phyloP scores from a whole-genome alignment of 2,329 filamentous ascomycete species.

The Botrytis pseudocinerea region DNA sequence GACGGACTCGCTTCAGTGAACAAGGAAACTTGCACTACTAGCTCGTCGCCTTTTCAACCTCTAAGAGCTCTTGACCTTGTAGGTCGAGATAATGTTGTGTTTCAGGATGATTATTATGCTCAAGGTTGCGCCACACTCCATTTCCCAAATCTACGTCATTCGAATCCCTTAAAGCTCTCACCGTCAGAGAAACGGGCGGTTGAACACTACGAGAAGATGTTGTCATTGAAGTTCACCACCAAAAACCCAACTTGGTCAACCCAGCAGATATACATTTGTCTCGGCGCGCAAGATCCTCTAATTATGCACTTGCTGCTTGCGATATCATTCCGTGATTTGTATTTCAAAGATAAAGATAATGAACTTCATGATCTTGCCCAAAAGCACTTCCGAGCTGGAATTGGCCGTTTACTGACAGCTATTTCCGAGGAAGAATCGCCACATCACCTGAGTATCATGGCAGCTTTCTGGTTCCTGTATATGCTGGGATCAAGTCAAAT shows the following conservation, averaged over 20 bases:
- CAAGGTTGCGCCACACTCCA: background rate
- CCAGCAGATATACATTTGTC: slow-evolving; percentile 14
- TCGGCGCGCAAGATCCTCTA: slow-evolving; percentile 17
- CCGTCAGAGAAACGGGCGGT: slow-evolving; percentile 2
- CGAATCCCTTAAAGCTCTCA: slow-evolving; percentile 6
- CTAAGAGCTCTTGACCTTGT: background rate
- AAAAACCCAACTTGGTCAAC: slow-evolving; percentile 12
- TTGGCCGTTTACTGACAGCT: slow-evolving; percentile 11
- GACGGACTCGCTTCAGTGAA: background rate
- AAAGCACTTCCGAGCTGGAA: slow-evolving; percentile 11
- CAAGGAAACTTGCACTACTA: background rate
- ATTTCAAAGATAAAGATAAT: slow-evolving; percentile 1
- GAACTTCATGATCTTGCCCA: slow-evolving; percentile 5
- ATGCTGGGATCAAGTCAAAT: slow-evolving; percentile 17
- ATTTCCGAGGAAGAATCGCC: slow-evolving; percentile 1
- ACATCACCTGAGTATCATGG: slow-evolving; percentile 7
- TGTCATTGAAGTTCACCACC: slow-evolving; percentile 9
- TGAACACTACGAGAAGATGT: slow-evolving; percentile 1
- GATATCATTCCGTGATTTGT: slow-evolving; percentile 14
- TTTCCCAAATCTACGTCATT: background rate
- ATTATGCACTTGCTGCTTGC: slow-evolving; percentile 16
- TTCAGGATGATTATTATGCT: background rate
- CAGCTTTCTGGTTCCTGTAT: slow-evolving; percentile 20
- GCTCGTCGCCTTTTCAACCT: background rate
- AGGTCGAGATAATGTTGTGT: background rate